A percentile compares a stretch with the other conserved stretches of the same genome.
Conservation (phyloP, 805 yeast species). For the Kodamaea laetipori region DNA sequence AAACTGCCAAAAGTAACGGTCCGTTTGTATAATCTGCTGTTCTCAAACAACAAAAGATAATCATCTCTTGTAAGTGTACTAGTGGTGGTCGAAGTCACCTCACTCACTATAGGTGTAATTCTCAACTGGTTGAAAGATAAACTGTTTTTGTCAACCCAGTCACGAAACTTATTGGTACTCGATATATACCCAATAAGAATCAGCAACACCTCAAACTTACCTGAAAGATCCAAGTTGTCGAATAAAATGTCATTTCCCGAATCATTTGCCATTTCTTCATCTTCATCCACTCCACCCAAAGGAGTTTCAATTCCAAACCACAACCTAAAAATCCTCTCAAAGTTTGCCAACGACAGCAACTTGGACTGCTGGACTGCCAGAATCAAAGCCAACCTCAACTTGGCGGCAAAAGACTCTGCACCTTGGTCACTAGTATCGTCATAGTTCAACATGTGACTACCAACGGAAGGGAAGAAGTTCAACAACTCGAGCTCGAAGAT, state of each 20-base stretch:
- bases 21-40: slow-evolving; percentile 52
- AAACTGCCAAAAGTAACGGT: slow-evolving; percentile 27
- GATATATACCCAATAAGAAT: slow-evolving; percentile 47
- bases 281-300: slow-evolving; percentile 32
- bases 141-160: slow-evolving; percentile 45
- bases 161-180: slow-evolving; percentile 47
- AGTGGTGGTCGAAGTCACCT: slow-evolving; percentile 3
- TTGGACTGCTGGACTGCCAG: slow-evolving; percentile 43
- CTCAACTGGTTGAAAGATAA: slow-evolving; percentile 28
- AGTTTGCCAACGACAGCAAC: slow-evolving; percentile 29
- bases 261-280: slow-evolving; percentile 16
- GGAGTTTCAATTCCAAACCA: slow-evolving; percentile 39
- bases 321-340: slow-evolving; percentile 35
- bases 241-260: slow-evolving; percentile 32
- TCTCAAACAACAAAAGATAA: slow-evolving; percentile 47
- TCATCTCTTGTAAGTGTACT: slow-evolving; percentile 25
- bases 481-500: slow-evolving; percentile 63
- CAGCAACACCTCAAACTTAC: slow-evolving; percentile 53
- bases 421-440: slow-evolving; percentile 10
- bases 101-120: slow-evolving; percentile 14
- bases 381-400: slow-evolving; percentile 45
- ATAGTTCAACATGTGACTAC: slow-evolving; percentile 9
- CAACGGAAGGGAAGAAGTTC: slow-evolving; percentile 19
- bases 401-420: slow-evolving; percentile 22
- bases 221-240: slow-evolving; percentile 42